A percentile compares a stretch with the other conserved stretches of the same genome.
These are phyloP conservation scores for Angophora floribunda DNA, from an alignment of 345 rosid genomes.

Conservation along the genomic window DNA sequence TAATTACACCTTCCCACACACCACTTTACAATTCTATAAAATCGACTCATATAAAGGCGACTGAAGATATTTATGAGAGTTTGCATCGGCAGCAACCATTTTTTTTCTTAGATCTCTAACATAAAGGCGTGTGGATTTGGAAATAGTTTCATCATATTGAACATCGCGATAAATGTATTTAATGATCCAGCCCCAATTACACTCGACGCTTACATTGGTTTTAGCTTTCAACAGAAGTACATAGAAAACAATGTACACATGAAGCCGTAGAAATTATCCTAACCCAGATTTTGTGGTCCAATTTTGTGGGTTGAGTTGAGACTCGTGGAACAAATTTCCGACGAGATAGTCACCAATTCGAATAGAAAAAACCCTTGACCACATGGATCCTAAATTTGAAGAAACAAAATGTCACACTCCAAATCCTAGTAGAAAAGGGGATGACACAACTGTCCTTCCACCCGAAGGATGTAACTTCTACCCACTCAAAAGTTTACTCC, in stretches of 20 bases:
- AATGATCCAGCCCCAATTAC: neutral
- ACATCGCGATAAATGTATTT: neutral
- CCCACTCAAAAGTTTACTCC: accelerated
- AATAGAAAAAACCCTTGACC: neutral
- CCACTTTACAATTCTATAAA: neutral
- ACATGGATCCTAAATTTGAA: too few relatives aligned
- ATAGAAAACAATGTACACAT: neutral
- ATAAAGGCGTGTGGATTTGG: neutral
- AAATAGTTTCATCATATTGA: neutral
- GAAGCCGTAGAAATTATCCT: neutral
- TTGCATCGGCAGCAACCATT: too few relatives aligned
- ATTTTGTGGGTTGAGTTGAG: neutral
- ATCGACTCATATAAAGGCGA: too few relatives aligned
- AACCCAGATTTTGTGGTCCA: neutral
- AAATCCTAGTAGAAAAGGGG: neutral
- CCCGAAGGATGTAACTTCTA: neutral
- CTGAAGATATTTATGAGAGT: too few relatives aligned
- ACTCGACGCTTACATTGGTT: neutral
- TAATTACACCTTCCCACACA: neutral
- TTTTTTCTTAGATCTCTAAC: neutral
- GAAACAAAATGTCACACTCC: neutral
- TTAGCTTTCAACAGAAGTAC: neutral
- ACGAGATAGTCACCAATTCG: neutral
- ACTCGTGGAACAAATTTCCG: neutral
- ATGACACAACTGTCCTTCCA: accelerated